Conservation (phyloP, 1,284 basidiomycete species). For the Athelia sp. region DNA sequence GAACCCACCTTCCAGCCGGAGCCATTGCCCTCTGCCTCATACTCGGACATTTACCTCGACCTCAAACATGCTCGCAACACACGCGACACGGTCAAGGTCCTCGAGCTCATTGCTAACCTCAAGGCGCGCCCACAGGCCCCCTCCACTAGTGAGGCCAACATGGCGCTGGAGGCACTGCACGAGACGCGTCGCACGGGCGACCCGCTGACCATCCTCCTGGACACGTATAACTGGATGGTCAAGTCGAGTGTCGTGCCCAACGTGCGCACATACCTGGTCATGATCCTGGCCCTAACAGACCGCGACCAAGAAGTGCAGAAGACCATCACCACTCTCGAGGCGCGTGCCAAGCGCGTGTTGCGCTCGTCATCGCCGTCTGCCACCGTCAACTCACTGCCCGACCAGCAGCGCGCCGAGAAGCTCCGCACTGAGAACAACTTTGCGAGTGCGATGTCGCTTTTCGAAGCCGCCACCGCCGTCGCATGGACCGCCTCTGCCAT, state of each 20-base stretch:
- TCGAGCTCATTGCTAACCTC: constrained; percentile 25
- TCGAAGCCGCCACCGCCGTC: constrained; percentile 50
- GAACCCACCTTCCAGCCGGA: constrained; percentile 15
- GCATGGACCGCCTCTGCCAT: constrained; percentile 24
- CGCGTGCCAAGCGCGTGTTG: constrained; percentile 33
- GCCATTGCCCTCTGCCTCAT: constrained; percentile 13
- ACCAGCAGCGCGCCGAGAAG: constrained; percentile 28
- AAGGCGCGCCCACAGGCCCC: constrained; percentile 16
- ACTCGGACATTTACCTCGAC: constrained; percentile 13
- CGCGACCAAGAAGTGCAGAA: constrained; percentile 69
- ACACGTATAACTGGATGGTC: constrained; percentile 77
- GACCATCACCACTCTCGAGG: constrained; percentile 40
- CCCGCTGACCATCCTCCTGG: constrained; percentile 56
- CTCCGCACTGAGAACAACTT: constrained; percentile 70
- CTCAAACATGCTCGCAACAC: constrained; percentile 19
- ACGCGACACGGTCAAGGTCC: constrained; percentile 17
- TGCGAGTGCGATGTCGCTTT: constrained; percentile 65
- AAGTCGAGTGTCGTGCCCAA: constrained; percentile 65
- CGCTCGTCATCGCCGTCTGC: constrained; percentile 20
- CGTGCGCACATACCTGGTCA: constrained; percentile 58
- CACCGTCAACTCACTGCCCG: not conserved
- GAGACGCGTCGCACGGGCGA: constrained; percentile 45
- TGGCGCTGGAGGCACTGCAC: constrained; percentile 54
- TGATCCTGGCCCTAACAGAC: constrained; percentile 67
- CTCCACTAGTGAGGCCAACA: constrained; percentile 59